Base-by-base conservation (phyloP, 768 basidiomycete species). In the Cubamyces sp. region DNA sequence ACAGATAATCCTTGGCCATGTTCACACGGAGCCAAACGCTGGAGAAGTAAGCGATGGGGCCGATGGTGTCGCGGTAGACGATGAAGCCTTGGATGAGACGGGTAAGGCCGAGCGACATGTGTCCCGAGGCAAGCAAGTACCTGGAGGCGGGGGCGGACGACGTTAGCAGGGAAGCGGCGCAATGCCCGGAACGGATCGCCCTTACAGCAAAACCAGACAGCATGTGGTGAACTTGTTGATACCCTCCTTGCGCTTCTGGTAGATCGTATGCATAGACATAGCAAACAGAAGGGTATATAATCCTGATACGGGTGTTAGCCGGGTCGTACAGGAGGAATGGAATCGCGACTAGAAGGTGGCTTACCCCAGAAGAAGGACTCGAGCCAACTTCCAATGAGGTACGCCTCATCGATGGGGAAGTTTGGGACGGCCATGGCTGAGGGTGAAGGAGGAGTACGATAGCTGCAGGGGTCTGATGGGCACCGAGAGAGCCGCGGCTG, bases 41-140 rank as follows among this genome's bases (percentile, higher is more conserved):
- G 43, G 60, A 49, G 41, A 65, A 57, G 60, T 61, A 65, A 7
- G 34, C 47, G 19, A 57, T 19, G 14, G 62, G 62, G 1, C 54
- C 60, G 25, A 55, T 41, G 52, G 47, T 46, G 23, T 63, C 49
- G 41, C 50, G 42, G 45, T 58, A 55, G 16, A 61, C 18, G 18
- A 65, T 48, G 40, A 65, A 61, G 19, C 52, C 64, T 40, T 55
- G 50, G 18, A 65, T 61, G 21, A 65, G 54, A n/a, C 64, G 59
- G 6, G 26, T 41, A 19, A 65, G 45, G 6, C 49, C 64, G 55
- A 65, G 47, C 8, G 43, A 34, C 34, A 65, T 61, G 46, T 65
- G 64, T 25, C 42, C 46, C 9, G 64, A 61, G 28, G 64, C 56
- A 14, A 65, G 64, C 18, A 47, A 11, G 43, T 61, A 65, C 9